These are phyloP conservation scores for Cordyceps farinosa DNA, from an alignment of 2,329 filamentous ascomycete genomes.

Conservation along the genomic window DNA sequence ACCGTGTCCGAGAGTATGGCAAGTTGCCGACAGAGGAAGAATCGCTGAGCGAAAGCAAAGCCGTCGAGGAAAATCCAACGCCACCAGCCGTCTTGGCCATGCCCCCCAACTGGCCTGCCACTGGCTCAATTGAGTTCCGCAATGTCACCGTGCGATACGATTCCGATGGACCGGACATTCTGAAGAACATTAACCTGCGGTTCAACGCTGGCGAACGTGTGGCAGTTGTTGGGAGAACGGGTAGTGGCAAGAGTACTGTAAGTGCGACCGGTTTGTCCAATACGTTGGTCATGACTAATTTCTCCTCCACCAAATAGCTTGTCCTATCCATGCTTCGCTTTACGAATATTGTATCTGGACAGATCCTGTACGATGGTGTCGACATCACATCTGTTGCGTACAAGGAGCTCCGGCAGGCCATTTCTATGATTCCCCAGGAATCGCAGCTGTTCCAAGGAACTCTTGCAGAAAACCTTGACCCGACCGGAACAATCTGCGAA, in stretches of 20 bases:
- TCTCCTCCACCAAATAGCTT: constrained; percentile 29
- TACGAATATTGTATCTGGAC: constrained; percentile 48
- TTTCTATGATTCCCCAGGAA: constrained; percentile 58
- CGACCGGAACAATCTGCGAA: constrained; percentile 54
- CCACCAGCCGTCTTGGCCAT: constrained; percentile 27
- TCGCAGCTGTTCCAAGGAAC: constrained; percentile 55
- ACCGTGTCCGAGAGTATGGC: constrained; percentile 48
- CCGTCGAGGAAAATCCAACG: constrained; percentile 35
- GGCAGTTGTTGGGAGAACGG: constrained; percentile 75
- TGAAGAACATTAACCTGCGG: constrained; percentile 48
- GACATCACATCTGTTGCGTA: constrained; percentile 51
- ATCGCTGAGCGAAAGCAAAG: constrained; percentile 37
- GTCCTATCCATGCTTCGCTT: constrained; percentile 55
- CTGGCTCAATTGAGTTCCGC: constrained; percentile 47
- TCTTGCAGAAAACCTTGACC: constrained; percentile 58
- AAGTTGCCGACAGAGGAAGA: constrained; percentile 41
- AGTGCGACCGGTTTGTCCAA: constrained; percentile 23
- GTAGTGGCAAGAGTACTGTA: constrained; percentile 79
- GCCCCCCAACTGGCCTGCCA: constrained; percentile 43
- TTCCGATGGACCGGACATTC: constrained; percentile 43
- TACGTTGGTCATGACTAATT: not conserved
- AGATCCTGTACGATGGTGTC: constrained; percentile 53
- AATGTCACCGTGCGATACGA: constrained; percentile 50
- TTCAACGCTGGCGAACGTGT: constrained; percentile 68
- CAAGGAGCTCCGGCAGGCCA: constrained; percentile 47